phyloP scores from a whole-genome alignment of 192 early-diverging fungal species.

The Coemansia sp. region DNA sequence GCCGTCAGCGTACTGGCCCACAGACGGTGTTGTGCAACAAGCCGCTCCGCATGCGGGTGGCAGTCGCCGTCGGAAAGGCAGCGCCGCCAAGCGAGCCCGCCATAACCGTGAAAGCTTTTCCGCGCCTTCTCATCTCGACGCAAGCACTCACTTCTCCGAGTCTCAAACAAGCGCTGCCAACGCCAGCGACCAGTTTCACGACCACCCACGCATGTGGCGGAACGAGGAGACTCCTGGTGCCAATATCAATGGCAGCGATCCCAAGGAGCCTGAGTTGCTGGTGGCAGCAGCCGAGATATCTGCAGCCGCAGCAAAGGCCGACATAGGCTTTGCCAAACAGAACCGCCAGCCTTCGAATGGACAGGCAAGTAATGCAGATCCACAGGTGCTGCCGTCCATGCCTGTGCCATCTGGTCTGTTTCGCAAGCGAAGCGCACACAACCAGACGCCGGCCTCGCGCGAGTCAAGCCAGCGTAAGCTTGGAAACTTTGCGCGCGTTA shows the following conservation, averaged over 20 bases:
- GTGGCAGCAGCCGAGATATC: conserved; percentile 7
- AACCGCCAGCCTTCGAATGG: background rate
- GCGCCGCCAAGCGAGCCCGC: conserved; percentile 3
- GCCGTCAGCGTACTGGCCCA: conserved; percentile 5
- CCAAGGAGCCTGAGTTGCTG: background rate
- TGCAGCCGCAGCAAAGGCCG: conserved; percentile 3
- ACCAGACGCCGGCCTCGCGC: conserved; percentile 2
- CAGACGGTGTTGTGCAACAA: background rate
- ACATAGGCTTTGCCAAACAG: background rate
- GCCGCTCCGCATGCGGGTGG: conserved; percentile 4
- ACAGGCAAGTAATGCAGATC: background rate
- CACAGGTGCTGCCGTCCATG: conserved; percentile 20
- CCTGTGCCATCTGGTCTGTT: conserved; percentile 32
- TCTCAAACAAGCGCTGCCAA: conserved; percentile 30
- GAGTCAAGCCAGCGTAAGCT: conserved; percentile 21
- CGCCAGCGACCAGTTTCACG: conserved; percentile 28
- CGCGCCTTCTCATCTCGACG: conserved; percentile 44
- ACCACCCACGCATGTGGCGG: conserved; percentile 22
- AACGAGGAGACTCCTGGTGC: conserved; percentile 14
- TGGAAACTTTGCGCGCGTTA: conserved; percentile 41
- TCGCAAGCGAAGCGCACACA: background rate
- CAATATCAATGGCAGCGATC: conserved; percentile 1
- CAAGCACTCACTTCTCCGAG: conserved; percentile 37
- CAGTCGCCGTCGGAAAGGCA: conserved; percentile 1
- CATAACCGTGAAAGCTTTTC: conserved; percentile 53